Evolutionary conservation across 2,329 filamentous ascomycete species (phyloP).

Genomic region (Xylaria sp.): DNA sequence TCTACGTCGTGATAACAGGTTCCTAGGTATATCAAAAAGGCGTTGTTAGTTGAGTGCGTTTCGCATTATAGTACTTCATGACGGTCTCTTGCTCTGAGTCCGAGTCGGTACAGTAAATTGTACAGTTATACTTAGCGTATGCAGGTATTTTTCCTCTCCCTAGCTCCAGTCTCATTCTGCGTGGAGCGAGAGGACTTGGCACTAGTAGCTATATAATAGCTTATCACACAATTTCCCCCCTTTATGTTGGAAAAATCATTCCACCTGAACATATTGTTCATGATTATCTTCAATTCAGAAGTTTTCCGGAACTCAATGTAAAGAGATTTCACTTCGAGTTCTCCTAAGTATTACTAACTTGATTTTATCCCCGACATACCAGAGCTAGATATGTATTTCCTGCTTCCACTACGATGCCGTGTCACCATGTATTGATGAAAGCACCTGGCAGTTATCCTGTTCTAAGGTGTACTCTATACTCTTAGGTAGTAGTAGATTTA

Average conservation of each 20-base stretch:
- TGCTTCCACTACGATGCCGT: neutral
- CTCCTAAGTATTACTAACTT: neutral
- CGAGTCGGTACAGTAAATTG: no score
- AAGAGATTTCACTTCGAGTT: neutral
- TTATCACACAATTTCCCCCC: conserved; percentile 28
- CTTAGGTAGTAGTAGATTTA: neutral
- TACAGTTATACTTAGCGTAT: no score
- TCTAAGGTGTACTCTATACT: neutral
- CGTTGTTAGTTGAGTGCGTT: neutral
- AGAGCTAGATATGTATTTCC: neutral
- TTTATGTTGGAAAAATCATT: conserved; percentile 18
- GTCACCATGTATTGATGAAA: neutral
- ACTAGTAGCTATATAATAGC: neutral
- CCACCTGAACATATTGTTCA: neutral
- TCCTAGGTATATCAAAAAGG: neutral
- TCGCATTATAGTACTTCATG: neutral
- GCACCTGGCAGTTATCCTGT: neutral
- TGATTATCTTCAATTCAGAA: neutral
- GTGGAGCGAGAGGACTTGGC: neutral
- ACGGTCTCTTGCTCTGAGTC: no score
- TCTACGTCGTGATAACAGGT: no score
- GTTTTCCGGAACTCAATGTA: neutral
- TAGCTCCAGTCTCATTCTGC: neutral
- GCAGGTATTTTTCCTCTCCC: no score
- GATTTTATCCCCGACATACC: no score